Conservation (phyloP, 768 basidiomycete genomes). For the Leccinum imitatum region DNA sequence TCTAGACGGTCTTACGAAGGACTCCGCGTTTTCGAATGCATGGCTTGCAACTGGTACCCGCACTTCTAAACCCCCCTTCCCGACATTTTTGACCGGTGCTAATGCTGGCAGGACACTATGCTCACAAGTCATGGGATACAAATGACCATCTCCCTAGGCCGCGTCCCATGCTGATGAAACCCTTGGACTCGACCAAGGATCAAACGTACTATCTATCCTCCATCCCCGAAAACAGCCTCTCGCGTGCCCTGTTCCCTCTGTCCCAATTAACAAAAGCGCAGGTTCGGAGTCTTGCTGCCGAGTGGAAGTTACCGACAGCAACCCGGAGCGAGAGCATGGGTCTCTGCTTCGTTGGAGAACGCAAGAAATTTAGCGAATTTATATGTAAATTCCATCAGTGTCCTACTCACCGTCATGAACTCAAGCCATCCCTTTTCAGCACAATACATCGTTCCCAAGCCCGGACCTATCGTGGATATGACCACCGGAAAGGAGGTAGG, state of each 20-base stretch:
- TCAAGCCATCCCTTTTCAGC: conserved; percentile 41
- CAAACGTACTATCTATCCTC: conserved; percentile 91
- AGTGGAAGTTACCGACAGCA: conserved; percentile 67
- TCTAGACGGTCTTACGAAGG: conserved; percentile 54
- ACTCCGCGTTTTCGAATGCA: conserved; percentile 34
- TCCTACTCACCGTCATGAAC: not conserved
- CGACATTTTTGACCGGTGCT: not conserved
- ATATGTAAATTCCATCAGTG: conserved; percentile 48
- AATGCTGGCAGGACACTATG: conserved; percentile 75
- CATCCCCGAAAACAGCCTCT: conserved; percentile 63
- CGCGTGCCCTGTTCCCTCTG: conserved; percentile 78
- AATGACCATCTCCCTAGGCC: conserved; percentile 4
- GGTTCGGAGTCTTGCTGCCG: conserved; percentile 69
- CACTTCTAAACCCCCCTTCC: not conserved
- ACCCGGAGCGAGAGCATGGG: conserved; percentile 87
- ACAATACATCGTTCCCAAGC: conserved; percentile 68
- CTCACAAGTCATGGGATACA: conserved; percentile 58
- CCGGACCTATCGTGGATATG: conserved; percentile 66
- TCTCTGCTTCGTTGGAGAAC: conserved; percentile 90
- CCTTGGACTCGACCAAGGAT: conserved; percentile 69
- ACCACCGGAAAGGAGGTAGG: conserved; percentile 54
- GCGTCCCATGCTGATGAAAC: conserved; percentile 54
- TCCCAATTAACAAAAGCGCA: conserved; percentile 62
- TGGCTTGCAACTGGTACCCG: conserved; percentile 81
- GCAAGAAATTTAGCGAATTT: conserved; percentile 68